phyloP scores from a whole-genome alignment of 768 basidiomycete genomes.

The Trametes coccinea region DNA sequence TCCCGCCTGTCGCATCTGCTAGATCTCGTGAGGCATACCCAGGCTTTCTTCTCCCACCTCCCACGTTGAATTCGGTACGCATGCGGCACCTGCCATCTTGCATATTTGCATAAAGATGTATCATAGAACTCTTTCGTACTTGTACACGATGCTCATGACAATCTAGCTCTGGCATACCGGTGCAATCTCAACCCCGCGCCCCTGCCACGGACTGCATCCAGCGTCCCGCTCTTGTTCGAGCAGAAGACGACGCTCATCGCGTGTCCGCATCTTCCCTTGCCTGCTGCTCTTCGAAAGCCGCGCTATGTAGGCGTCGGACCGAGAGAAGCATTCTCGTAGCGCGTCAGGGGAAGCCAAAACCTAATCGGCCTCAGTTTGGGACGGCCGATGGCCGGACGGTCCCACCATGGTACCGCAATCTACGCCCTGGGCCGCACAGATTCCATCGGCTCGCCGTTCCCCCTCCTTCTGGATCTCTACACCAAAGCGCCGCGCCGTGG shows the following conservation, averaged over 20 bases:
- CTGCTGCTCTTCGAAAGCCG: neutral
- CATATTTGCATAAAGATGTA: neutral
- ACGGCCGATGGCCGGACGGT: neutral
- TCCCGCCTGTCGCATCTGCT: neutral
- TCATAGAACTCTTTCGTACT: neutral
- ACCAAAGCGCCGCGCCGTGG: neutral
- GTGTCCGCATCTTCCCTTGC: neutral
- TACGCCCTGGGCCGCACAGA: neutral
- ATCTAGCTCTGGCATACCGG: too few relatives aligned
- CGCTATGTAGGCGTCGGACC: neutral
- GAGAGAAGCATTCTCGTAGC: slow-evolving; percentile 5
- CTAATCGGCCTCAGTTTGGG: slow-evolving; percentile 3
- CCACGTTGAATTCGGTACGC: neutral
- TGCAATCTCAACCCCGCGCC: too few relatives aligned
- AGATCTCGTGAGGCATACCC: neutral
- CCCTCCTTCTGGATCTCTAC: neutral
- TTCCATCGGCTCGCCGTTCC: neutral
- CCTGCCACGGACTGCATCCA: too few relatives aligned
- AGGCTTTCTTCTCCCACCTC: neutral
- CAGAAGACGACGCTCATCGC: neutral
- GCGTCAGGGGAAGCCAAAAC: slow-evolving; percentile 8
- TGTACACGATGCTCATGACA: too few relatives aligned
- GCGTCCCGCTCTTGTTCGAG: too few relatives aligned
- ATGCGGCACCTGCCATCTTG: neutral
- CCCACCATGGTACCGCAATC: neutral